Evolutionary conservation across 805 yeast genomes (phyloP).

Genomic region (Myxozyma geophila): DNA sequence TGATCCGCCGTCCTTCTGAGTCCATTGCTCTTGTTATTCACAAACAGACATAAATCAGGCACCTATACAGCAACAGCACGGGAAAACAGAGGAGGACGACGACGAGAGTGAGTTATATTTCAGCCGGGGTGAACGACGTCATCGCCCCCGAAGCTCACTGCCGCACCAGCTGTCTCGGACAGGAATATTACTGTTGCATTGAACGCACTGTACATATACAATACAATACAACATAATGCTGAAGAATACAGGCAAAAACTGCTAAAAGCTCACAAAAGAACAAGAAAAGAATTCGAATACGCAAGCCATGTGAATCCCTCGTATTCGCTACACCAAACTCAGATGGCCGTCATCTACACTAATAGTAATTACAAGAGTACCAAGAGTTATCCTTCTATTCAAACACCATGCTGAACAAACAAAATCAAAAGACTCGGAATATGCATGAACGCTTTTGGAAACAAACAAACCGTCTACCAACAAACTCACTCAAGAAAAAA

Average conservation of each 20-base stretch:
- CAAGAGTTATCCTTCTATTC: background rate
- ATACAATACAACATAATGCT: constrained; percentile 52
- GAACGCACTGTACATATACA: background rate
- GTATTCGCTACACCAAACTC: background rate
- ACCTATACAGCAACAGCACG: too few species aligned
- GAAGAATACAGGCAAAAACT: too few species aligned
- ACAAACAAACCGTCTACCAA: background rate
- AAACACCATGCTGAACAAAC: background rate
- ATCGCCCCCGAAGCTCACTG: too few species aligned
- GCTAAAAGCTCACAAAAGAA: background rate
- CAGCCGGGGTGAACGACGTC: too few species aligned
- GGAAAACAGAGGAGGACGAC: too few species aligned
- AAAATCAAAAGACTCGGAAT: too few species aligned
- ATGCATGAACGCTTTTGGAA: too few species aligned
- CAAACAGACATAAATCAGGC: background rate
- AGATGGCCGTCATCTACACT: background rate
- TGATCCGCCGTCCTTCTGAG: constrained; percentile 36
- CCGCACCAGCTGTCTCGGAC: background rate
- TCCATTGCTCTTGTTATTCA: constrained; percentile 32
- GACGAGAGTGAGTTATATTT: too few species aligned
- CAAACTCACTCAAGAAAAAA: background rate
- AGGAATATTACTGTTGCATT: background rate
- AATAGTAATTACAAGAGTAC: background rate
- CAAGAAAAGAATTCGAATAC: background rate
- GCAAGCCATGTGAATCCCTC: background rate